These are phyloP conservation scores for Plenodomus tracheiphilus DNA, from an alignment of 2,329 filamentous ascomycete species.

Conservation along the genomic window DNA sequence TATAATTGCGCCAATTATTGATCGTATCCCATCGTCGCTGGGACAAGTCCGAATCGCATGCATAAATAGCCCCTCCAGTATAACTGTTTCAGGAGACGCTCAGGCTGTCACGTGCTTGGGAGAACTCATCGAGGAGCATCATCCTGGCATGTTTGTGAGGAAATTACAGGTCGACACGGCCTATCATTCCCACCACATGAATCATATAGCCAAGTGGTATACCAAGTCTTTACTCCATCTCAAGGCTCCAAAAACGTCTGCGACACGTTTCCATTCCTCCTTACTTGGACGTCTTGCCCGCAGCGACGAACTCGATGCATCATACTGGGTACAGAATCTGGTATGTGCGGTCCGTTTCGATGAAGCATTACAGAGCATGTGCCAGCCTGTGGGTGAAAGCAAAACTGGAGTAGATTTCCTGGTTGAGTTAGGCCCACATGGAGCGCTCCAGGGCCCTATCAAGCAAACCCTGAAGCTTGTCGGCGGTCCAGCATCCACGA, in stretches of 20 bases:
- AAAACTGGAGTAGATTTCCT: slow-evolving; percentile 8
- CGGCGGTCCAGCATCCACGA: slow-evolving; percentile 17
- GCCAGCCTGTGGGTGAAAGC: not conserved
- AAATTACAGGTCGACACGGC: slow-evolving; percentile 26
- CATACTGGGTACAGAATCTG: slow-evolving; percentile 16
- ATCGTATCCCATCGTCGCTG: not conserved
- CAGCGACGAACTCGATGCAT: slow-evolving; percentile 1
- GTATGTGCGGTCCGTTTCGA: slow-evolving; percentile 15
- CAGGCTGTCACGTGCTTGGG: slow-evolving; percentile 44
- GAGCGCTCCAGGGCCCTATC: slow-evolving; percentile 9
- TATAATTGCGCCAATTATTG: not conserved
- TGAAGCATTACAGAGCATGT: slow-evolving; percentile 1
- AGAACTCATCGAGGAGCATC: not conserved
- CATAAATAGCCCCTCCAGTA: slow-evolving; percentile 46
- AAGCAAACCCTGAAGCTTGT: slow-evolving; percentile 23
- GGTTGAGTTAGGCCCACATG: slow-evolving; percentile 10
- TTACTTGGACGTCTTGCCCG: slow-evolving; percentile 5
- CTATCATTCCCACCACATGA: slow-evolving; percentile 52
- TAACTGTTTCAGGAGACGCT: slow-evolving; percentile 52
- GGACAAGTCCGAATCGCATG: slow-evolving; percentile 14
- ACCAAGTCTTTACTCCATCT: slow-evolving; percentile 3
- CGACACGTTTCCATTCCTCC: slow-evolving; percentile 10
- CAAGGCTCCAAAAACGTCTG: not conserved
- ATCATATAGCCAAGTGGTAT: slow-evolving; percentile 2
- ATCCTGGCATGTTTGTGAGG: not conserved